These are phyloP conservation scores for Colletotrichum filicis DNA, from an alignment of 2,329 filamentous ascomycete species.

Conservation along the genomic window DNA sequence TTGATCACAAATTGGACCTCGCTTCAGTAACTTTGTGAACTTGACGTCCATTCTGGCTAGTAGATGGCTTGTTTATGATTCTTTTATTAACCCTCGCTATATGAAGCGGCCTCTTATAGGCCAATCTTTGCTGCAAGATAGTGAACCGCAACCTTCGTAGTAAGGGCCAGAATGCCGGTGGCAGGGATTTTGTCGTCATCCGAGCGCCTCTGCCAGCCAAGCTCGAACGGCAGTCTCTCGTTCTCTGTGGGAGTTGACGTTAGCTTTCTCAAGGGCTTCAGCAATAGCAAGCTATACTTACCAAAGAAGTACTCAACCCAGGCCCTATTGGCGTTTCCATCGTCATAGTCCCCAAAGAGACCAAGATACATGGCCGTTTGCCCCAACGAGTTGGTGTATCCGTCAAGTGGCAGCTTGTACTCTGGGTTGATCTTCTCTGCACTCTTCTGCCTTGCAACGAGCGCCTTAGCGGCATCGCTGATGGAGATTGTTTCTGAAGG, in stretches of 20 bases:
- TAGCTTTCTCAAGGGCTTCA: background rate
- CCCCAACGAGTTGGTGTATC: constrained; percentile 25
- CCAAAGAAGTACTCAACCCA: constrained; percentile 36
- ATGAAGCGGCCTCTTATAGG: background rate
- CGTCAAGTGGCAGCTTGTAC: constrained; percentile 33
- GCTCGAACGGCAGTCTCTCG: background rate
- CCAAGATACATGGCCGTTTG: constrained; percentile 36
- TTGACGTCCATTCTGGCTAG: no score
- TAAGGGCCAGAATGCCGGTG: constrained; percentile 14
- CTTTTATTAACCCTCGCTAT: no score
- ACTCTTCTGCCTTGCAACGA: constrained; percentile 36
- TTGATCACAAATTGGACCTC: background rate
- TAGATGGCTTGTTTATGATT: no score
- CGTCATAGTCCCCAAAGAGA: constrained; percentile 33
- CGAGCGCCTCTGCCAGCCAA: constrained; percentile 18
- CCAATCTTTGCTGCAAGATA: constrained; percentile 14
- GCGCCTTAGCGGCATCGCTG: constrained; percentile 39
- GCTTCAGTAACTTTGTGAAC: background rate
- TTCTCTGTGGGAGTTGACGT: background rate
- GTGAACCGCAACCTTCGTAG: constrained; percentile 12
- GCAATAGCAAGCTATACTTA: background rate
- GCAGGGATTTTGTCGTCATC: constrained; percentile 23
- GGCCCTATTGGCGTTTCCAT: constrained; percentile 32
- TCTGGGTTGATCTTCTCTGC: constrained; percentile 40
- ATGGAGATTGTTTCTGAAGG: background rate